These are phyloP conservation scores for Paramarasmius palmivorus DNA, from an alignment of 1,284 basidiomycete species.

Conservation along the genomic window DNA sequence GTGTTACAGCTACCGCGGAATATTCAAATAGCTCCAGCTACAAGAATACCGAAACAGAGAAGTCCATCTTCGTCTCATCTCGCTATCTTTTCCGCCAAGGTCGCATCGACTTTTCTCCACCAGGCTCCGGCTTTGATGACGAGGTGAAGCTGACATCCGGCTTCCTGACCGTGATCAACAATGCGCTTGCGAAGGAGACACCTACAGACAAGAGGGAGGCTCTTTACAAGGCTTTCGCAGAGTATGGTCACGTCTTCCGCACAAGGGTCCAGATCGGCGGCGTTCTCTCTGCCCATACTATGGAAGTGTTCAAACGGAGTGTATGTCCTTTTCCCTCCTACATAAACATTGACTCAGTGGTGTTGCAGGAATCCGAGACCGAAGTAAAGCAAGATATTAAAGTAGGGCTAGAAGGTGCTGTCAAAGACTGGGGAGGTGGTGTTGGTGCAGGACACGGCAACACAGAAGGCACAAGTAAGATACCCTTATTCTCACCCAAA, in stretches of 20 bases:
- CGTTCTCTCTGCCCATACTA: conserved; percentile 6
- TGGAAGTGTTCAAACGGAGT: not conserved
- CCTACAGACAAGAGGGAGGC: too few species aligned
- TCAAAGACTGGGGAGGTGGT: conserved; percentile 7
- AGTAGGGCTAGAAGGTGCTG: conserved; percentile 6
- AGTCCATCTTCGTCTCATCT: not conserved
- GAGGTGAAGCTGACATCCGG: too few species aligned
- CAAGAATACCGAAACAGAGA: conserved; percentile 1
- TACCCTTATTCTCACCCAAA: too few species aligned
- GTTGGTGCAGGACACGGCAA: conserved; percentile 5
- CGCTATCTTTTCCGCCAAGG: conserved; percentile 4
- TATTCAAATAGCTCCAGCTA: conserved; percentile 5
- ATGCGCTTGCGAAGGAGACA: too few species aligned
- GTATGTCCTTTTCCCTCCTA: not conserved
- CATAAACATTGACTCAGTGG: not conserved
- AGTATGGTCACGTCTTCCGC: conserved; percentile 4
- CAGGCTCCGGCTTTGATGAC: too few species aligned
- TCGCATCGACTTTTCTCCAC: not conserved
- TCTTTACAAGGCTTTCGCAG: not conserved
- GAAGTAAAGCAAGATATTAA: conserved; percentile 8
- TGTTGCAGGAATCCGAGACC: conserved; percentile 2
- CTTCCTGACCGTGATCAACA: too few species aligned
- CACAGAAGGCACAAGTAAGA: not conserved
- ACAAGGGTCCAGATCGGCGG: conserved; percentile 2
- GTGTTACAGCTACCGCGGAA: not conserved